Evolutionary conservation across 164 flowering plant species (phyloP), one percentile per base, ranked within the genome.

Genomic region (Pachysandra terminalis): DNA sequence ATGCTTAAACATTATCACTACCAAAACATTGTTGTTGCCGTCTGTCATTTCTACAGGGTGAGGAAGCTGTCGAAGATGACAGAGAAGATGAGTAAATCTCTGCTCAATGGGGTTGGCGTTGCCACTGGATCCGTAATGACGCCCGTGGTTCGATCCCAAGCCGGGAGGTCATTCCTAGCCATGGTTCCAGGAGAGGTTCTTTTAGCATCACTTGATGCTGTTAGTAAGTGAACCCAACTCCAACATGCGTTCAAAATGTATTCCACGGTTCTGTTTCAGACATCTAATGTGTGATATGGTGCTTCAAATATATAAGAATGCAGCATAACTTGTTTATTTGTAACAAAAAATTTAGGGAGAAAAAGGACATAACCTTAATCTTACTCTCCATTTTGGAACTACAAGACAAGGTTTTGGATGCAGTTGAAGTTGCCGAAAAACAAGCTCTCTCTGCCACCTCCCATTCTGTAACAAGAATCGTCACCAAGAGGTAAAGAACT

Each of bases 381-480:
- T 10, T 1, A 45, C 52, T 61, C 60, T 61, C 60, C 26, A 19
- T 40, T 48, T 49, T 53, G 60, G 24, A 22, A 81, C 40, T 73
- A 63, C 75, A 79, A n/a, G 81, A 79, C 55, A 86, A 74, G 68
- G 71, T 94, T 8, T 25, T 91, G 22, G 93, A 87, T 75, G 97
- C 98, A 49, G 88, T 78, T 68, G 98, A 94, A 82, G 91, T 64
- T n/a, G 98, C 97, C 1, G 91, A 88, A 69, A 91, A 79, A 70
- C 89, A 90, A 78, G 79, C 95, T 25, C 62, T 90, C 24, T 70
- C 86, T 27, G 91, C 93, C 32, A 91, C 97, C 61, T 81, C 96
- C 10, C 71, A 63, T 3, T 85, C 89, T 1, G 83, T 89, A 37
- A 85, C 77, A 23, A 80, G 87, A 74, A 71, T 77, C 75, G 91